Base-by-base conservation (phyloP, 2,329 filamentous ascomycete species). In the Fusarium chaquense region DNA sequence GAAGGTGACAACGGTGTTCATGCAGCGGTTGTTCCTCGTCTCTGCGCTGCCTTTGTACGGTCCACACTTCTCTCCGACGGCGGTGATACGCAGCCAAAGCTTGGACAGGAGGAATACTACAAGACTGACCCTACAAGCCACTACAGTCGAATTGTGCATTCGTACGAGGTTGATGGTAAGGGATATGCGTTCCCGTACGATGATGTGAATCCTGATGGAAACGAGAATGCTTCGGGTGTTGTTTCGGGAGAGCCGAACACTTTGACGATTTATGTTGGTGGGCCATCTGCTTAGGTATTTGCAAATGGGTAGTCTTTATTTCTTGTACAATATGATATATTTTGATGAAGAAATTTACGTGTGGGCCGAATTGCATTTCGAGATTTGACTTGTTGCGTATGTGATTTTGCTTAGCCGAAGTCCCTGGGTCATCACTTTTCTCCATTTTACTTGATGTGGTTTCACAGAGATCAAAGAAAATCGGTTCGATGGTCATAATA, bases 121-220 rank as follows among this genome's bases (percentile, higher is more conserved):
- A 76, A 74, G 4, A 62, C 30, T n/a, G 68, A 78, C 46, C 81
- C 83, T 1, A 84, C 83, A 13, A 83, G 79, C 71, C 88, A 90
- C 74, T 91, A 90, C 74, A 81, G 86, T 32, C 81, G 87, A 11
- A 81, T 91, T 40, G 83, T 91, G 4, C 90, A 91, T 76, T 77
- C 83, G 38, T 82, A 86, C 51, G 87, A 90, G 78, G 74, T 84
- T 6, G 88, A 91, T 75, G 84, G 84, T 2, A 80, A 82, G 45
- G 90, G 90, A 0, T 92, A 92, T 74, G 86, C 87, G 1, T 92
- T 91, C 73, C 83, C 90, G 0, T 92, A 91, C 70, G 90, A 92
- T 72, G 90, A 92, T 74, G 89, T 92, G 20, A 86, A 87, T 57
- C 85, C 88, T 0, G 81, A 83, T 62, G 86, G 83, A 20, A 82